Base-by-base conservation (phyloP, 371 early-diverging fungal genomes). In the Rhizopus arrhizus region DNA sequence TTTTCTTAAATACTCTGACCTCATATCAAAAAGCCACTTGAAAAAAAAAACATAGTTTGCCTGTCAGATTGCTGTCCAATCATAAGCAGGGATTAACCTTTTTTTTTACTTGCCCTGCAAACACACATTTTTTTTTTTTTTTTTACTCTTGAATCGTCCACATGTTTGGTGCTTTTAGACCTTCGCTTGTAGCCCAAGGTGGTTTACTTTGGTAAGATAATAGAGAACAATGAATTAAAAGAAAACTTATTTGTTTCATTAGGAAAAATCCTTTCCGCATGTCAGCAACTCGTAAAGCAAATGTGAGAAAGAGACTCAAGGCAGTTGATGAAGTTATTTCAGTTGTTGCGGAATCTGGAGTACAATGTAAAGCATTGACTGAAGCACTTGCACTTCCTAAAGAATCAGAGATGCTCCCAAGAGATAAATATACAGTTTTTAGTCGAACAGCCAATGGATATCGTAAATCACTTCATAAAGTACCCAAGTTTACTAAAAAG, bases 361-460 rank as follows among this genome's bases (percentile, higher is more conserved):
- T 96, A n/a, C 66, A 88, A 46, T 90, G 94, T 72, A 88, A 89
- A 62, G 94, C 93, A 36, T 79, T 98, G 77, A 90, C 91, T 47
- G 71, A 85, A 41, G 85, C 88, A 10, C 80, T 83, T 60, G 78
- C 80, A n/a, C 72, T 90, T 54, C 95, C 96, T 13, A 88, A 82
- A 41, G 94, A 94, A 73, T 62, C 73, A 41, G 91, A 95, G 72
- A 91, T 97, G 95, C 82, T 81, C 12, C 77, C 95, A 16, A 78
- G 90, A 58, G 91, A 95, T 75, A 97, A 96, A 76, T 97, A 97
- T 82, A 95, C 94, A 52, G 93, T 94, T 6, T 90, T 92, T 65
- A 91, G 91, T 56, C 90, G 92, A 67, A 83, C 83, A 41, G 88
- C 84, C 62, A 80, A 80, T 56, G 87, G 89, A 54, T 90, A 93